Percentiles rank a stretch among this genome's conserved stretches.
These are phyloP conservation scores for Candida nemodendra DNA, from an alignment of 805 yeast genomes.

Conservation along the genomic window DNA sequence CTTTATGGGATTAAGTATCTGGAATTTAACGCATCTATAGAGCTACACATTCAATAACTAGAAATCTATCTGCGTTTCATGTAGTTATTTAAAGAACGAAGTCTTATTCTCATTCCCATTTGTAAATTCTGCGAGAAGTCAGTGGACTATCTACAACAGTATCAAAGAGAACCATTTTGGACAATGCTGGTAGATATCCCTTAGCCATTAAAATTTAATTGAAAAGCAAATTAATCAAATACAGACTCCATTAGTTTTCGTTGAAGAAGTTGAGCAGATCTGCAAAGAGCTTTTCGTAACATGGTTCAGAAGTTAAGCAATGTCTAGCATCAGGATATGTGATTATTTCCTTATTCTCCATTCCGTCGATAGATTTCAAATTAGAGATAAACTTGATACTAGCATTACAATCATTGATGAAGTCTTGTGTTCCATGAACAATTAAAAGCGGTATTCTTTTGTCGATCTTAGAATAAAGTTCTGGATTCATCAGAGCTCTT, in stretches of 20 bases:
- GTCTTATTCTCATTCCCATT: too few relatives aligned
- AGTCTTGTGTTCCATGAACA: slow-evolving; percentile 63
- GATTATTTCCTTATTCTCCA: slow-evolving; percentile 28
- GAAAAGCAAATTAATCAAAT: too few relatives aligned
- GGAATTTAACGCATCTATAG: too few relatives aligned
- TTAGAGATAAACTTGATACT: slow-evolving; percentile 40
- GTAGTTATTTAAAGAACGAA: too few relatives aligned
- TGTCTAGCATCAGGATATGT: slow-evolving; percentile 39
- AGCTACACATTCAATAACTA: too few relatives aligned
- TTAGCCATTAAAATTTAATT: too few relatives aligned
- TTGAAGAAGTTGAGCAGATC: slow-evolving; percentile 43
- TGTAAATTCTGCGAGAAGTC: too few relatives aligned
- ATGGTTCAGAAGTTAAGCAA: slow-evolving; percentile 47
- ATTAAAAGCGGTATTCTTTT: slow-evolving; percentile 50
- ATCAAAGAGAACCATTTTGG: too few relatives aligned
- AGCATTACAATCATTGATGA: slow-evolving; percentile 53
- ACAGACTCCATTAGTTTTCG: slow-evolving; percentile 8
- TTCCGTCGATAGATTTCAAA: slow-evolving; percentile 24
- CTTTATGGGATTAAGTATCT: too few relatives aligned
- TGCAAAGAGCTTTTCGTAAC: slow-evolving; percentile 34
- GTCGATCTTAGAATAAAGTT: slow-evolving; percentile 36
- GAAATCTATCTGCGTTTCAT: too few relatives aligned
- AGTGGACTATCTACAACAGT: too few relatives aligned
- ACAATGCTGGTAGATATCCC: too few relatives aligned
- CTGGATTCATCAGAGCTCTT: slow-evolving; percentile 41